A percentile compares a stretch with the other conserved stretches of the same genome.
Evolutionary conservation across 83 land plant species (phyloP).

Genomic region (Picea abies): DNA sequence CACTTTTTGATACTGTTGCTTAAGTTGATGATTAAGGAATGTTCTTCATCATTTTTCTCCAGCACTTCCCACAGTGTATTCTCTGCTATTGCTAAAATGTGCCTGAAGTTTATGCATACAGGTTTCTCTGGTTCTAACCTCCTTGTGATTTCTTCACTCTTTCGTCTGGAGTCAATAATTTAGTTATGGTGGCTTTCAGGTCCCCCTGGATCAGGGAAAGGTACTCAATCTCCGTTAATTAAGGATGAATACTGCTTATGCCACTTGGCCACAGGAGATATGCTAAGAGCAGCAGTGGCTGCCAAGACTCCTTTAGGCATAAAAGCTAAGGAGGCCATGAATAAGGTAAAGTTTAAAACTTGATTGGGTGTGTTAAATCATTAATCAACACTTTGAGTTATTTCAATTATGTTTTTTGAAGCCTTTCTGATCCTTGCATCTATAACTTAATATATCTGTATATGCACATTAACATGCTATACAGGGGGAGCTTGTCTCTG

Average conservation of each 20-base stretch:
- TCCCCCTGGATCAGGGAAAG: conserved; percentile 54
- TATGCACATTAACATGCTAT: conserved; percentile 21
- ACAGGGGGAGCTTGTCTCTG: conserved; percentile 95
- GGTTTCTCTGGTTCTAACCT: not conserved
- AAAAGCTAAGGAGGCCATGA: conserved; percentile 89
- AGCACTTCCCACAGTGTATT: not conserved
- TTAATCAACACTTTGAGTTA: not conserved
- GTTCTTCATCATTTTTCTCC: not conserved
- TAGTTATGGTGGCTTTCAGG: conserved; percentile 19
- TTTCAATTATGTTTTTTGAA: not conserved
- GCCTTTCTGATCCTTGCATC: not conserved
- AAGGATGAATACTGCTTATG: conserved; percentile 81
- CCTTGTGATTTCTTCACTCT: not conserved
- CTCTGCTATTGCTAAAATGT: not conserved
- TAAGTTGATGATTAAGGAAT: no score
- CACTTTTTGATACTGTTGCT: not conserved
- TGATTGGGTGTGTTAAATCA: not conserved
- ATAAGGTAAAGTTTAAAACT: conserved; percentile 42
- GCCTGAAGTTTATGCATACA: conserved; percentile 4
- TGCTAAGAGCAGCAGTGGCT: conserved; percentile 81
- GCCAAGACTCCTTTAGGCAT: conserved; percentile 75
- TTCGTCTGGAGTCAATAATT: not conserved
- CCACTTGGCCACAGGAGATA: conserved; percentile 82
- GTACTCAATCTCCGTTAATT: conserved; percentile 74
- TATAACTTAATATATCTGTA: not conserved